Conservation (phyloP, 2,329 filamentous ascomycete species). For the Trichoderma oligosporum region DNA sequence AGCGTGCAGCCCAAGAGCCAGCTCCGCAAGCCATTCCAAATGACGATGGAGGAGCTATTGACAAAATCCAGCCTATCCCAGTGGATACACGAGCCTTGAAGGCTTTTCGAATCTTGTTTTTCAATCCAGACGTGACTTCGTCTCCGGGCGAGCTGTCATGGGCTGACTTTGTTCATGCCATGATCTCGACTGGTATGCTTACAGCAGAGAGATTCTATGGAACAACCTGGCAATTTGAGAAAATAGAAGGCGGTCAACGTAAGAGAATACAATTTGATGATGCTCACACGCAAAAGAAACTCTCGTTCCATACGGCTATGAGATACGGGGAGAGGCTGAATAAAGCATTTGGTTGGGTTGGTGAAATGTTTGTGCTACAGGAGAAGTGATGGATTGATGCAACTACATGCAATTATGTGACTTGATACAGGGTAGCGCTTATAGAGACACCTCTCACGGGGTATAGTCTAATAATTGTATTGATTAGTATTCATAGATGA, state of each 20-base stretch:
- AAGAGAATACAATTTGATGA: slow-evolving; percentile 58
- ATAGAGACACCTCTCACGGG: too few relatives aligned
- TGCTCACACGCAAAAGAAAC: slow-evolving; percentile 52
- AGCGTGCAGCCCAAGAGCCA: not conserved
- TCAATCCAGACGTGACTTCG: slow-evolving; percentile 33
- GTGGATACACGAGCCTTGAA: slow-evolving; percentile 35
- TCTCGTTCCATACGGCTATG: slow-evolving; percentile 45
- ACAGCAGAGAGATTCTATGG: slow-evolving; percentile 54
- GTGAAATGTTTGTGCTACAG: slow-evolving; percentile 40
- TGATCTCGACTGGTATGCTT: slow-evolving; percentile 47
- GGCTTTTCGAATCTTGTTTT: slow-evolving; percentile 41
- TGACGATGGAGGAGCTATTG: slow-evolving; percentile 23
- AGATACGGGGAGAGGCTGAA: slow-evolving; percentile 46
- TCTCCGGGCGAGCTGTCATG: slow-evolving; percentile 48
- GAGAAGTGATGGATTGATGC: not conserved
- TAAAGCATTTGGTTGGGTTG: slow-evolving; percentile 49
- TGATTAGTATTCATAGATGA: too few relatives aligned
- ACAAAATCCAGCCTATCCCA: not conserved
- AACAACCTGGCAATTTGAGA: slow-evolving; percentile 59
- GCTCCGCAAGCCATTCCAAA: not conserved
- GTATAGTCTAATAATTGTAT: too few relatives aligned
- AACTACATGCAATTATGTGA: too few relatives aligned
- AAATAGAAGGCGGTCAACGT: slow-evolving; percentile 38
- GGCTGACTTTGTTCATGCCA: slow-evolving; percentile 52
- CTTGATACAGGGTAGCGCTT: too few relatives aligned